Evolutionary conservation across 2,329 filamentous ascomycete species (phyloP).

Genomic region (Claviceps sp.): DNA sequence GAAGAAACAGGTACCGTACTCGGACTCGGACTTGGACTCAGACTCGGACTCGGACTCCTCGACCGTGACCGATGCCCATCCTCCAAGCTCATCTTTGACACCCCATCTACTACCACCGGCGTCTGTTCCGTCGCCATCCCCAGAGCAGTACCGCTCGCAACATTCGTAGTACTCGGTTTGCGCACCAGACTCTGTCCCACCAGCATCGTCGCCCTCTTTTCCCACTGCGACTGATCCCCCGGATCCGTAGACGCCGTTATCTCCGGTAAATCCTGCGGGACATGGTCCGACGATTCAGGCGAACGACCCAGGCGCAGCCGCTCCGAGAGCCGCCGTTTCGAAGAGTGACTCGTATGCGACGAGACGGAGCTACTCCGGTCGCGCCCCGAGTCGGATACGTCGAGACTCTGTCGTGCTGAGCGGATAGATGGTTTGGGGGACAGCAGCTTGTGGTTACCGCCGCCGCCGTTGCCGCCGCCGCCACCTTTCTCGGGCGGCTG

Average conservation of each 20-base stretch:
- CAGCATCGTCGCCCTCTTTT: conserved; percentile 81
- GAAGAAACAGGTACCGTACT: conserved; percentile 26
- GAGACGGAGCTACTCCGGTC: conserved; percentile 36
- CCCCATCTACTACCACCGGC: conserved; percentile 10
- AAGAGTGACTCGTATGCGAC: conserved; percentile 24
- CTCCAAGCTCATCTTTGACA: conserved; percentile 14
- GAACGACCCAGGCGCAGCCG: conserved; percentile 52
- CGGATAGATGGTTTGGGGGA: conserved; percentile 15
- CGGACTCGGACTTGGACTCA: background rate
- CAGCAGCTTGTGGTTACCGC: conserved; percentile 18
- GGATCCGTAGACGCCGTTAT: conserved; percentile 40
- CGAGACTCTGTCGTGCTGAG: conserved; percentile 27
- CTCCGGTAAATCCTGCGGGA: conserved; percentile 69
- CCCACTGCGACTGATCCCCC: conserved; percentile 65
- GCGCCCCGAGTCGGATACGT: conserved; percentile 31
- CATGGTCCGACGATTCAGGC: conserved; percentile 52
- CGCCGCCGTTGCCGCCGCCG: conserved; percentile 4
- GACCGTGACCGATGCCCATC: background rate
- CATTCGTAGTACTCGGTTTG: conserved; percentile 24
- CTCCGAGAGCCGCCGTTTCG: conserved; percentile 46
- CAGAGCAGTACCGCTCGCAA: too few relatives aligned
- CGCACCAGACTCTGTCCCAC: conserved; percentile 46
- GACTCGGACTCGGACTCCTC: background rate
- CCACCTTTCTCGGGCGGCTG: conserved; percentile 39
- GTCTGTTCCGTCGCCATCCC: too few relatives aligned